These are phyloP conservation scores for Claviceps humidiphila DNA, from an alignment of 2,329 filamentous ascomycete species.

Conservation along the genomic window DNA sequence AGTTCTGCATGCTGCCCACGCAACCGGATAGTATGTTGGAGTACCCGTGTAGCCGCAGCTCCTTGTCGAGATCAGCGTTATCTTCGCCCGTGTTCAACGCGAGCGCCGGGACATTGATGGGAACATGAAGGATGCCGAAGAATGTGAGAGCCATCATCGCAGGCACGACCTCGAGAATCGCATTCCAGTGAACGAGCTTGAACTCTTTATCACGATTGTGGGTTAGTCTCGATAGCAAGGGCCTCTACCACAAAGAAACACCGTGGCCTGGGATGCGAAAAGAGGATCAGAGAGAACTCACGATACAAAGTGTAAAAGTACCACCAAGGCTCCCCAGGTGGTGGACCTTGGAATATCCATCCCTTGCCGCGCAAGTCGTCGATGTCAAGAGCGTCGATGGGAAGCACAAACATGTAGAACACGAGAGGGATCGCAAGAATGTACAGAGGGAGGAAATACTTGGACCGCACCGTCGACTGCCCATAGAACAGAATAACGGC, in stretches of 20 bases:
- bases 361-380: constrained; percentile 55
- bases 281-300: constrained; percentile 29
- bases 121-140: constrained; percentile 92
- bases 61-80: constrained; percentile 78
- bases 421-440: constrained; percentile 66
- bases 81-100: constrained; percentile 87
- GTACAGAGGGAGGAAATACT: constrained; percentile 75
- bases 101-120: constrained; percentile 92
- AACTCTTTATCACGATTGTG: constrained; percentile 44
- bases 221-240: not conserved
- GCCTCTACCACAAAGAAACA: not conserved
- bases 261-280: not conserved
- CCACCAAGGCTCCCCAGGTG: constrained; percentile 83
- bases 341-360: constrained; percentile 86
- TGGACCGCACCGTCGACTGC: constrained; percentile 64
- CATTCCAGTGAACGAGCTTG: constrained; percentile 66
- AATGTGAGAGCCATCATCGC: constrained; percentile 96
- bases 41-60: constrained; percentile 82
- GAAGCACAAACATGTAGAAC: constrained; percentile 67
- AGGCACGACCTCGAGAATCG: constrained; percentile 70
- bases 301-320: constrained; percentile 94
- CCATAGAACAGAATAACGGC: constrained; percentile 64
- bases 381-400: constrained; percentile 54
- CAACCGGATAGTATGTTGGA: constrained; percentile 86
- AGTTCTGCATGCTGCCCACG: constrained; percentile 85